Evolutionary conservation across 768 basidiomycete species (phyloP).

Genomic region (Trametes meyenii): DNA sequence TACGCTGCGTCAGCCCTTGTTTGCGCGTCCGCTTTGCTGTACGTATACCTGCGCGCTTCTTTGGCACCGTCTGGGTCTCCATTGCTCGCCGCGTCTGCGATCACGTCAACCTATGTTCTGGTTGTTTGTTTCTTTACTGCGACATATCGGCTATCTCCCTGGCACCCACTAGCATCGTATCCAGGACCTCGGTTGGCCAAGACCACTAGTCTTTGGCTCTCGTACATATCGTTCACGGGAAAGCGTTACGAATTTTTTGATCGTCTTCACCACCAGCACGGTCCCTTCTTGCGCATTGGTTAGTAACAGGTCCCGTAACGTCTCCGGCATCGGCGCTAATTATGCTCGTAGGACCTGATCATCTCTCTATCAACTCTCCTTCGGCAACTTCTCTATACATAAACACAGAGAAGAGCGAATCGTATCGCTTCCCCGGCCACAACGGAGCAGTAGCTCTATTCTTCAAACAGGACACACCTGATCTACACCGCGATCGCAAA

Average conservation of each 20-base stretch:
- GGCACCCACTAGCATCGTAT: slow-evolving; percentile 20
- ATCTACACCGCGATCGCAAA: slow-evolving; percentile 30
- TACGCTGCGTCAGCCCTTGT: no score
- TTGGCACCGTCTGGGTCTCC: neutral
- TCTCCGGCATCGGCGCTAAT: neutral
- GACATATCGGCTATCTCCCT: slow-evolving; percentile 22
- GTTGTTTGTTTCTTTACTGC: neutral
- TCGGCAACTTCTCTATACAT: slow-evolving; percentile 32
- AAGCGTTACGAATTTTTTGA: slow-evolving; percentile 2
- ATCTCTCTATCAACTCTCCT: slow-evolving; percentile 35
- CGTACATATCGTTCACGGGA: slow-evolving; percentile 7
- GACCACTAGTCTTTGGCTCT: slow-evolving; percentile 12
- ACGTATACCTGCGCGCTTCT: no score
- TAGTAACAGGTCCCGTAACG: neutral
- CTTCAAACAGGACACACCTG: slow-evolving; percentile 25
- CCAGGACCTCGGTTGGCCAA: slow-evolving; percentile 17
- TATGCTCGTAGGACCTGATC: neutral
- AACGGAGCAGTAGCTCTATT: slow-evolving; percentile 35
- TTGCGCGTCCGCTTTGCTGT: no score
- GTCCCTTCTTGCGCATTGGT: slow-evolving; percentile 17
- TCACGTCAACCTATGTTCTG: neutral
- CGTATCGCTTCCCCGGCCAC: slow-evolving; percentile 29
- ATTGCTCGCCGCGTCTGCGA: neutral
- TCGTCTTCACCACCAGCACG: slow-evolving; percentile 15
- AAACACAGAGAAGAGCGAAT: slow-evolving; percentile 33